phyloP scores from a whole-genome alignment of 2,329 filamentous ascomycete genomes.

The Fusarium falciforme region DNA sequence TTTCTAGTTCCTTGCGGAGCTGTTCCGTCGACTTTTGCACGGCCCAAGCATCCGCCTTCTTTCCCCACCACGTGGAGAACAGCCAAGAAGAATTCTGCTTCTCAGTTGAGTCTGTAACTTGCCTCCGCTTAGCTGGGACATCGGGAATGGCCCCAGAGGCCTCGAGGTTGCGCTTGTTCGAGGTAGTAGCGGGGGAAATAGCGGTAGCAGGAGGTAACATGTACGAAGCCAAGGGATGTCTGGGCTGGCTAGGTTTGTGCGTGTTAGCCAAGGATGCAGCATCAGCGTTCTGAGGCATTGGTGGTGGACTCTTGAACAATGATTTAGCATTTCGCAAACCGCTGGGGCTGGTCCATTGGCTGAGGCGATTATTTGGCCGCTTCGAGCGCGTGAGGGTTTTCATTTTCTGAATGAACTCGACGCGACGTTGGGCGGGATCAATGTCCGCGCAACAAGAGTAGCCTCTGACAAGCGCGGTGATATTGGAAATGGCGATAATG shows the following conservation, averaged over 20 bases:
- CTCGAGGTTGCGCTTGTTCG: background rate
- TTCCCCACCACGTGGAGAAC: background rate
- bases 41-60: background rate
- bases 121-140: background rate
- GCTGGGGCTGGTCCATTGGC: background rate
- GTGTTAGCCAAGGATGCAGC: background rate
- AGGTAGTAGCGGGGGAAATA: background rate
- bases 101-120: background rate
- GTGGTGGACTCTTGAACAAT: background rate
- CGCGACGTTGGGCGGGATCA: background rate
- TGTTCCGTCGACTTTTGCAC: background rate
- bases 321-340: background rate
- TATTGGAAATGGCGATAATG: background rate
- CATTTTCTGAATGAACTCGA: background rate
- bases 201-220: background rate
- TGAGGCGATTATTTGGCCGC: background rate
- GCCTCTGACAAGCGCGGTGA: background rate
- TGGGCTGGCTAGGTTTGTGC: background rate
- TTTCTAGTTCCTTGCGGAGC: background rate
- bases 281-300: background rate
- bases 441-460: background rate
- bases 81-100: background rate
- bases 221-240: background rate
- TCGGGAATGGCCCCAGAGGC: background rate
- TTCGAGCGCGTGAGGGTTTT: background rate